These are phyloP conservation scores for Erysimum cheiri DNA, from an alignment of 441 rosid species.

Conservation along the genomic window DNA sequence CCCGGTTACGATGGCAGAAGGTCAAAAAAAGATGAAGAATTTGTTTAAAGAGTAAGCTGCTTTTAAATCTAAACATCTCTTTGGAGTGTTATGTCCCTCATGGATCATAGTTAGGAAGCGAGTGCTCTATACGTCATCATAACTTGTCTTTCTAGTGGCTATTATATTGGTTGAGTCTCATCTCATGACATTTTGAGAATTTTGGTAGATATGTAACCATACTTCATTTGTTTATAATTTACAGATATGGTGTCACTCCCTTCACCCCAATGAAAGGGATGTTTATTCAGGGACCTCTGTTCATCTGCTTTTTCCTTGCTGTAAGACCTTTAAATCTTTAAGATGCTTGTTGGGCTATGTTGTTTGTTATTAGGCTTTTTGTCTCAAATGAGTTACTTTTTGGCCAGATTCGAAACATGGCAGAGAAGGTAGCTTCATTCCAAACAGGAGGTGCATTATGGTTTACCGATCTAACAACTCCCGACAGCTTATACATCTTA, in stretches of 20 bases:
- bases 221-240: conserved; percentile 29
- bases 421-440: conserved; percentile 94
- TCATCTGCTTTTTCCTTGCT: conserved; percentile 73
- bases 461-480: conserved; percentile 79
- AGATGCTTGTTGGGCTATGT: conserved; percentile 14
- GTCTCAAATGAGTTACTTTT: neutral
- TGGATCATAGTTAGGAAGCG: neutral
- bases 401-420: conserved; percentile 78
- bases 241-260: conserved; percentile 82
- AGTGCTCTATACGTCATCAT: neutral
- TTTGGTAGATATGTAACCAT: conserved; percentile 18
- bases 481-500: conserved; percentile 69
- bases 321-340: conserved; percentile 53
- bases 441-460: conserved; percentile 84
- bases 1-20: conserved; percentile 52
- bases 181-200: neutral
- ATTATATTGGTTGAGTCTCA: conserved; percentile 2
- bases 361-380: neutral
- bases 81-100: neutral
- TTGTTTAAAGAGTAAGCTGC: conserved; percentile 74
- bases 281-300: conserved; percentile 76
- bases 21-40: conserved; percentile 63
- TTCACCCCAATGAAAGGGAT: conserved; percentile 79
- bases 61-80: conserved; percentile 9
- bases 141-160: neutral